Base-by-base conservation (phyloP, 306 rosid species). In the Castanea crenata region DNA sequence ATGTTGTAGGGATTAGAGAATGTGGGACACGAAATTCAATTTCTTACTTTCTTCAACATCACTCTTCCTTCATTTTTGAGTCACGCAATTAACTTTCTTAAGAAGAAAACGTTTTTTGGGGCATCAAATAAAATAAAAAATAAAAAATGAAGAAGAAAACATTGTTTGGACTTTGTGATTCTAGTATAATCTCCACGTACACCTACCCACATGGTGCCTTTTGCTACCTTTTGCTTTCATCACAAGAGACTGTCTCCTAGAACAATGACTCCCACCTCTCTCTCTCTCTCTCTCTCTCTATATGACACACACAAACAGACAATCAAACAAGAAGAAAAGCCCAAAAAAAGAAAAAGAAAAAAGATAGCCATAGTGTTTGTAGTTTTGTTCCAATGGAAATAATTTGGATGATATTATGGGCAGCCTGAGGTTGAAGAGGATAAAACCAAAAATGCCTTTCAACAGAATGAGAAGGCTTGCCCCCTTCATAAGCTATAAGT, bases 1-100 rank as follows among this genome's bases (percentile, higher is more conserved):
- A 73, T 80, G 18, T 34, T 82, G 23, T 80, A 75, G 77, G 86
- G 74, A 44, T 80, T 80, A 77, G 75, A 84, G 74, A 44, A 82
- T 55, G 72, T 34, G 72, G 72, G 16, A 46, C 71, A 32, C 51
- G 19, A 6, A 34, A 11, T 59, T 65, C 3, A 23, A n/a, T 32
- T 6, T 41, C 12, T 14, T 34, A 18, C 4, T 34, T 67, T 32
- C 72, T 67, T 67, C 51, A 35, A 9, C 51, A 32, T 35, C 25
- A 67, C 72, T 67, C 52, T 34, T 8, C 52, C 15, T 58, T 23
- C 18, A 3, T 15, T 29, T 49, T 64, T 29, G 49, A 6, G 20
- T 3, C 71, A 32, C 71, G 8, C 23, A 32, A 16, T 12, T 6
- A 65, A 11, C 71, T 67, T 34, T 16, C 51, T 4, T 19, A 35